These are phyloP conservation scores for Paracamarosporium sp. DNA, from an alignment of 2,329 filamentous ascomycete genomes.

Conservation along the genomic window DNA sequence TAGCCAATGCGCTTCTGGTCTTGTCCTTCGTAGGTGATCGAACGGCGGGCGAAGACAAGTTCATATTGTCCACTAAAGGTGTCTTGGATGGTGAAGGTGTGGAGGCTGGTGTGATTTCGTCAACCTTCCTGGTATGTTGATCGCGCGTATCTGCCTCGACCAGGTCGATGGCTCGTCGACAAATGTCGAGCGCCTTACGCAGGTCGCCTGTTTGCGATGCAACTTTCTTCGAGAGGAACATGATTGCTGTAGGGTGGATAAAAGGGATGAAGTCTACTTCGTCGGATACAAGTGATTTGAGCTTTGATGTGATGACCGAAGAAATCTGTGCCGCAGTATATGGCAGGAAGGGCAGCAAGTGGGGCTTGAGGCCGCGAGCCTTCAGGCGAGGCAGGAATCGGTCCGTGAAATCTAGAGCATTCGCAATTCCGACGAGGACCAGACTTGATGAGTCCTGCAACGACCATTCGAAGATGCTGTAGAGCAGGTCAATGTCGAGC, in stretches of 20 bases:
- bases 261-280: slow-evolving; percentile 75
- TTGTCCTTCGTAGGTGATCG: slow-evolving; percentile 51
- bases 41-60: slow-evolving; percentile 64
- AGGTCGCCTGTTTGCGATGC: slow-evolving; percentile 93
- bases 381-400: slow-evolving; percentile 93
- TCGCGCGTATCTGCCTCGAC: slow-evolving; percentile 83
- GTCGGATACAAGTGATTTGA: slow-evolving; percentile 74
- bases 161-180: slow-evolving; percentile 85
- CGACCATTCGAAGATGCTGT: slow-evolving; percentile 97
- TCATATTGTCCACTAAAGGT: slow-evolving; percentile 81
- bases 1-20: slow-evolving; percentile 29
- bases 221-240: slow-evolving; percentile 93
- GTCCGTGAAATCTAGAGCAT: slow-evolving; percentile 93
- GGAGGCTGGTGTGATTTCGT: slow-evolving; percentile 52
- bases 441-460: slow-evolving; percentile 80
- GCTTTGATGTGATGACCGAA: slow-evolving; percentile 81
- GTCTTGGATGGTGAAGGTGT: slow-evolving; percentile 74
- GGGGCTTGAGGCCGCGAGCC: slow-evolving; percentile 87
- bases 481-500: slow-evolving; percentile 85
- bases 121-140: slow-evolving; percentile 69
- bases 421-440: slow-evolving; percentile 89
- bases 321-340: slow-evolving; percentile 90
- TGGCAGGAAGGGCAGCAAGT: slow-evolving; percentile 88
- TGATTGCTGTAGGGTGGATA: slow-evolving; percentile 90
- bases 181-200: slow-evolving; percentile 94